Conservation (phyloP, 148 eudicot species). For the Rheum nobile region DNA sequence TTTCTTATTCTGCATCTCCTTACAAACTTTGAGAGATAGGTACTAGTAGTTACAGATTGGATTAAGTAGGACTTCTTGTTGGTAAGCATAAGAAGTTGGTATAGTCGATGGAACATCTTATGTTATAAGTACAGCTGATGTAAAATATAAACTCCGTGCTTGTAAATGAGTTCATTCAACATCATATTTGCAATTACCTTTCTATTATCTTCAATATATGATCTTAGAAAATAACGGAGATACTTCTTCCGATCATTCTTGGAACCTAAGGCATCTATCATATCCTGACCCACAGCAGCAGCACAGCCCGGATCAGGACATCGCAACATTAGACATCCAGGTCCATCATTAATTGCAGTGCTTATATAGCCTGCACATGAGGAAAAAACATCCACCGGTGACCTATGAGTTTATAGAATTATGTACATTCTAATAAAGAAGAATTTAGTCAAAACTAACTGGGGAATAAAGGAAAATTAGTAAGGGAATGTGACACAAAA, state of each 20-base stretch:
- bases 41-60: too few species aligned
- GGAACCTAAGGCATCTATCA: conserved; percentile 49
- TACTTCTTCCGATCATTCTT: conserved; percentile 53
- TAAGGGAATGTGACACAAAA: neutral
- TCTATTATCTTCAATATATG: conserved; percentile 64
- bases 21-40: too few species aligned
- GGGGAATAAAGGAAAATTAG: neutral
- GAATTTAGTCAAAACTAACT: neutral
- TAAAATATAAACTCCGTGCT: neutral
- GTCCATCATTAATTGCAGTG: conserved; percentile 61
- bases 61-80: too few species aligned
- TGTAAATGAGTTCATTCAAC: neutral
- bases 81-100: too few species aligned
- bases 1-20: too few species aligned
- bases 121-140: neutral
- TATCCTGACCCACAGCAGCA: conserved; percentile 76
- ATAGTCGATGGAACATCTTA: neutral
- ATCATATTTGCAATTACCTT: conserved; percentile 29
- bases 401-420: neutral
- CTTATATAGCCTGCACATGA: conserved; percentile 42
- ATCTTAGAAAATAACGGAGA: conserved; percentile 58
- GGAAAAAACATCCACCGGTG: neutral
- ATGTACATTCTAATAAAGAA: neutral
- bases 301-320: conserved; percentile 83
- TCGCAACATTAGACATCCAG: conserved; percentile 71